Conservation (phyloP, 2,329 filamentous ascomycete species). For the Cyanodermella asteris region DNA sequence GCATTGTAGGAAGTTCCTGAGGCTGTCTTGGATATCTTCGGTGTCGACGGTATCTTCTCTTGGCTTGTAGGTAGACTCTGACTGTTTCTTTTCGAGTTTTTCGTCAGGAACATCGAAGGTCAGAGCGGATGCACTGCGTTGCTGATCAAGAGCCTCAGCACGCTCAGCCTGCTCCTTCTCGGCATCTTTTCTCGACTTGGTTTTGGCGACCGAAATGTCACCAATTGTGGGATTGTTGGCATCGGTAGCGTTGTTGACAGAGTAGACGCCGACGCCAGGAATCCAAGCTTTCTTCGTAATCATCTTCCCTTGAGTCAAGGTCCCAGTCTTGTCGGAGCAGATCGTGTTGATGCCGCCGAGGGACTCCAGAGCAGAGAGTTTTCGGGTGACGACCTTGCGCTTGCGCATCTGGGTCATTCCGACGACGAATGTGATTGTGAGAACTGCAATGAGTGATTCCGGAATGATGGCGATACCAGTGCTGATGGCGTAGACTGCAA, state of each 20-base stretch:
- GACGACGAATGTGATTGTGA: slow-evolving; percentile 39
- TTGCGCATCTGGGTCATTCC: slow-evolving; percentile 32
- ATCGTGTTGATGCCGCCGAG: slow-evolving; percentile 36
- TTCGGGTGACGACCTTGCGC: slow-evolving; percentile 30
- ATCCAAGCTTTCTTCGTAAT: slow-evolving; percentile 37
- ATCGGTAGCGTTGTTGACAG: slow-evolving; percentile 28
- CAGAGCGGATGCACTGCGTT: no score
- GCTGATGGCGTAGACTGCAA: slow-evolving; percentile 37
- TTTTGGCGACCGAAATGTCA: slow-evolving; percentile 15
- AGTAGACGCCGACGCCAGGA: slow-evolving; percentile 29
- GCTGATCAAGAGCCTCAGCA: no score
- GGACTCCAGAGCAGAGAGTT: slow-evolving; percentile 32
- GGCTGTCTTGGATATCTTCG: slow-evolving; percentile 6
- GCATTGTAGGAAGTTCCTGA: slow-evolving; percentile 30
- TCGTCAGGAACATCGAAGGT: no score
- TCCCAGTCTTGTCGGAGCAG: slow-evolving; percentile 36
- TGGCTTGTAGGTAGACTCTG: no score
- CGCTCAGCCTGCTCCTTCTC: no score
- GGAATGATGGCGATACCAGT: slow-evolving; percentile 40
- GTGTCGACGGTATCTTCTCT: no score
- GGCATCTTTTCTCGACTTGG: slow-evolving; percentile 8
- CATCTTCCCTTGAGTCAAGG: slow-evolving; percentile 34
- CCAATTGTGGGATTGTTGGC: slow-evolving; percentile 34
- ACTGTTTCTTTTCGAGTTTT: no score
- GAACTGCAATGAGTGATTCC: slow-evolving; percentile 38